A percentile compares a stretch with the other conserved stretches of the same genome.
Evolutionary conservation across 2,329 filamentous ascomycete genomes (phyloP).

Genomic region (Fusarium sp.): DNA sequence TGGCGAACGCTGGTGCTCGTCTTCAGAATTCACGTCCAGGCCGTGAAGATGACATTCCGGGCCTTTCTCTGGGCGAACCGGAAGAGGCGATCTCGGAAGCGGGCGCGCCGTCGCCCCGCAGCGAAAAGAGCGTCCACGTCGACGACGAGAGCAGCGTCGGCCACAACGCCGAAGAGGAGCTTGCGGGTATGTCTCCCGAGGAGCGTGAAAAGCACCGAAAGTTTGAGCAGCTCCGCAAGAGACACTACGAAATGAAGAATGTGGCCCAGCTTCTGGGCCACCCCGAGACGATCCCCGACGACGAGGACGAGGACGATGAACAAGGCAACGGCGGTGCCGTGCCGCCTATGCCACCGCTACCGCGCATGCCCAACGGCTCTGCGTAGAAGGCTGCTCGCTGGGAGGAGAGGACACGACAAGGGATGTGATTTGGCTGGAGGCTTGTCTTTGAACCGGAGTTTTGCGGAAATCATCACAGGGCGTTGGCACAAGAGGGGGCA

Average conservation of each 20-base stretch:
- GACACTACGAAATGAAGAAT: conserved; percentile 98
- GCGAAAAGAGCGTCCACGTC: conserved; percentile 83
- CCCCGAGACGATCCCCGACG: conserved; percentile 73
- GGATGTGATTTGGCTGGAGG: conserved; percentile 13
- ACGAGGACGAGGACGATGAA: conserved; percentile 72
- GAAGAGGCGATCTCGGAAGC: conserved; percentile 76
- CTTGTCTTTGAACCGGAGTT: conserved; percentile 41
- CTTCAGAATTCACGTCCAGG: conserved; percentile 53
- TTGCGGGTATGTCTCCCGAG: conserved; percentile 71
- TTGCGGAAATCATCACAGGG: conserved; percentile 44
- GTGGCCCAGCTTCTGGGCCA: conserved; percentile 89
- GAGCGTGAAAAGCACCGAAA: conserved; percentile 90
- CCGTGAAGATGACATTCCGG: conserved; percentile 84
- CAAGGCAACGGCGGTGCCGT: conserved; percentile 56
- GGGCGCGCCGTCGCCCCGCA: conserved; percentile 50
- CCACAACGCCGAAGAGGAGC: conserved; percentile 69
- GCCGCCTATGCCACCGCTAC: conserved; percentile 57
- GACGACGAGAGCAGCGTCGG: conserved; percentile 70
- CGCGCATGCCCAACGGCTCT: conserved; percentile 57
- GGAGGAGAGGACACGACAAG: conserved; percentile 18
- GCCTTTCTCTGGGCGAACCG: conserved; percentile 90
- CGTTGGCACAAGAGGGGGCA: conserved; percentile 40
- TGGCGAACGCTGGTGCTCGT: conserved; percentile 46
- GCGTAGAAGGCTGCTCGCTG: conserved; percentile 38
- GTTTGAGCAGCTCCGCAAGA: conserved; percentile 93